Evolutionary conservation across 768 basidiomycete genomes (phyloP).

Genomic region (Epithele typhae): DNA sequence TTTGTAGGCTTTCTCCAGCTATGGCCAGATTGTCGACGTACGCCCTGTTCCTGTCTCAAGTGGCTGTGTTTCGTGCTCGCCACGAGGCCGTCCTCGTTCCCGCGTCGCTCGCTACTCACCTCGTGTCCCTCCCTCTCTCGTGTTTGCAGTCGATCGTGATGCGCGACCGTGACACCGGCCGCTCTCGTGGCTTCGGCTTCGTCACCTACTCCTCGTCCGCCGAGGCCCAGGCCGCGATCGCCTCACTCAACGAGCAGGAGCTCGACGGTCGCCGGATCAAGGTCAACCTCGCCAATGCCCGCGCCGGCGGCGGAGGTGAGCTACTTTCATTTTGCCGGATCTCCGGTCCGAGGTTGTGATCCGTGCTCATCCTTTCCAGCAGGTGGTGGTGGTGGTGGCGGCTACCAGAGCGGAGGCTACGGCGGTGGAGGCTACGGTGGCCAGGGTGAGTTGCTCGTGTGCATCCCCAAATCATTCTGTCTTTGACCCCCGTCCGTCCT

Average conservation of each 20-base stretch:
- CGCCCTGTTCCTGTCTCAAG: constrained; percentile 31
- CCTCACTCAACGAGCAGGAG: constrained; percentile 78
- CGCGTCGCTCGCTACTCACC: constrained; percentile 31
- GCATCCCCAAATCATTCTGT: too few species aligned
- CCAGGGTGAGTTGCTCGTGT: constrained; percentile 15
- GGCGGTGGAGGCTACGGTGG: constrained; percentile 24
- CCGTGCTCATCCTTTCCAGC: constrained; percentile 23
- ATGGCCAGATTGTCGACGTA: constrained; percentile 88
- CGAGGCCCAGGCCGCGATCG: constrained; percentile 81
- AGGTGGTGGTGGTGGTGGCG: constrained; percentile 26
- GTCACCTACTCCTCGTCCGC: constrained; percentile 62
- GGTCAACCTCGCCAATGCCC: constrained; percentile 77
- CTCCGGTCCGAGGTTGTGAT: neutral
- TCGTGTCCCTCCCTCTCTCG: constrained; percentile 4
- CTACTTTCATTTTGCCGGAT: neutral
- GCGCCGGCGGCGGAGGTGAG: constrained; percentile 46
- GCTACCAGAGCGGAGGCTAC: constrained; percentile 15
- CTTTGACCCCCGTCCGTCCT: too few species aligned
- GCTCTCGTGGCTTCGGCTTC: constrained; percentile 96
- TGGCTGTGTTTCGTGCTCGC: constrained; percentile 16
- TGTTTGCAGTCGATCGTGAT: constrained; percentile 84
- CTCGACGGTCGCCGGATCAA: constrained; percentile 92
- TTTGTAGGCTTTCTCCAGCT: constrained; percentile 75
- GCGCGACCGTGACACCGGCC: constrained; percentile 97
- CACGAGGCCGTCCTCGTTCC: constrained; percentile 4